These are phyloP conservation scores for Inonotus obliquus DNA, from an alignment of 1,284 basidiomycete species.

Conservation along the genomic window DNA sequence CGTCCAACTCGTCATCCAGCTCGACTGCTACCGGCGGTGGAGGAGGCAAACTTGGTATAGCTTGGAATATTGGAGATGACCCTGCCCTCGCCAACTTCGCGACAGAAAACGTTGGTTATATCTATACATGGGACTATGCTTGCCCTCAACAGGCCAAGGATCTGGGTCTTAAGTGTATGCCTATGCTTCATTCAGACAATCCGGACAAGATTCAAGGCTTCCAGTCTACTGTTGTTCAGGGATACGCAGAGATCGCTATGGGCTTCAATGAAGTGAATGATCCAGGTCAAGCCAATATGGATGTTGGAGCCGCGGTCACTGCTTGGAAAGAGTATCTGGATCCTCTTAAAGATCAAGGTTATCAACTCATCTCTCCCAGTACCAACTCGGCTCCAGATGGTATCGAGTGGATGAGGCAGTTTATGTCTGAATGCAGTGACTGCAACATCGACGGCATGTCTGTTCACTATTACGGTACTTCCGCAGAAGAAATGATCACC, in stretches of 20 bases:
- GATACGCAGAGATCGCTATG: constrained; percentile 49
- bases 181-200: constrained; percentile 71
- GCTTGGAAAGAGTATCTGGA: constrained; percentile 63
- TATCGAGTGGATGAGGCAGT: constrained; percentile 56
- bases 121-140: constrained; percentile 55
- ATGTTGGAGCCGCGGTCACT: constrained; percentile 39
- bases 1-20: not conserved
- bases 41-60: constrained; percentile 53
- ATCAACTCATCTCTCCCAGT: constrained; percentile 59
- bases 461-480: constrained; percentile 60
- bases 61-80: constrained; percentile 56
- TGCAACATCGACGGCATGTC: constrained; percentile 47
- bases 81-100: constrained; percentile 42
- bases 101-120: constrained; percentile 34
- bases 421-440: constrained; percentile 46
- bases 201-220: constrained; percentile 26
- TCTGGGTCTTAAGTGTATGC: constrained; percentile 47
- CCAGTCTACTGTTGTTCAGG: constrained; percentile 37
- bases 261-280: constrained; percentile 74
- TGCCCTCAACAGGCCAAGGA: constrained; percentile 33
- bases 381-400: constrained; percentile 59
- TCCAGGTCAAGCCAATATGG: constrained; percentile 57
- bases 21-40: constrained; percentile 4
- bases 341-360: constrained; percentile 53
- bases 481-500: constrained; percentile 42